Percentiles rank a stretch among this genome's conserved stretches.
These are phyloP conservation scores for Macadamia tetraphylla DNA, from an alignment of 164 flowering plant species.

Conservation along the genomic window DNA sequence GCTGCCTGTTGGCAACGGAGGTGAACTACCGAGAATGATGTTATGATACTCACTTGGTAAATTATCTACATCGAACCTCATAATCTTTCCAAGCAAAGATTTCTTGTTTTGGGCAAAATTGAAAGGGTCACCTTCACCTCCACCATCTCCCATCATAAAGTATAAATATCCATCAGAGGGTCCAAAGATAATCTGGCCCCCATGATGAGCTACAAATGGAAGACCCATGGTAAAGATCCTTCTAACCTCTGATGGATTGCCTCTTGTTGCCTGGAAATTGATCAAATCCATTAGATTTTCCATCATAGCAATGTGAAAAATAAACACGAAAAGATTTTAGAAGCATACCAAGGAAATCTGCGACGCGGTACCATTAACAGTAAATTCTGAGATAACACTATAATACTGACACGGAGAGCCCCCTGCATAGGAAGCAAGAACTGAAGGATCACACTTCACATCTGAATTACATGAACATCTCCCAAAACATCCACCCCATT, in stretches of 20 bases:
- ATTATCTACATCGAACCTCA: conserved; percentile 73
- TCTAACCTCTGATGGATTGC: conserved; percentile 15
- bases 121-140: conserved; percentile 33
- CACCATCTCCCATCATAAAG: conserved; percentile 92
- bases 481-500: conserved; percentile 71
- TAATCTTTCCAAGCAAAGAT: too few relatives aligned
- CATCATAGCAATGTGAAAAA: neutral
- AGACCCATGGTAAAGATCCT: conserved; percentile 93
- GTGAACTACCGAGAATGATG: neutral
- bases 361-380: conserved; percentile 51
- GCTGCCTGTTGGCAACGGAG: too few relatives aligned
- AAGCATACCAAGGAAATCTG: conserved; percentile 50
- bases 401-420: conserved; percentile 77
- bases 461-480: conserved; percentile 89
- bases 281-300: conserved; percentile 6
- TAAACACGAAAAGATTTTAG: neutral
- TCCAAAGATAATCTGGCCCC: conserved; percentile 85
- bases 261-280: conserved; percentile 52
- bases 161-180: conserved; percentile 80
- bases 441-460: conserved; percentile 81
- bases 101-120: too few relatives aligned
- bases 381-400: conserved; percentile 67
- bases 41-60: conserved; percentile 61
- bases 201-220: conserved; percentile 66
- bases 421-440: conserved; percentile 46